Percentiles rank a stretch among this genome's conserved stretches.
Conservation (phyloP, 2,329 filamentous ascomycete species). For the Penicillium sp. region DNA sequence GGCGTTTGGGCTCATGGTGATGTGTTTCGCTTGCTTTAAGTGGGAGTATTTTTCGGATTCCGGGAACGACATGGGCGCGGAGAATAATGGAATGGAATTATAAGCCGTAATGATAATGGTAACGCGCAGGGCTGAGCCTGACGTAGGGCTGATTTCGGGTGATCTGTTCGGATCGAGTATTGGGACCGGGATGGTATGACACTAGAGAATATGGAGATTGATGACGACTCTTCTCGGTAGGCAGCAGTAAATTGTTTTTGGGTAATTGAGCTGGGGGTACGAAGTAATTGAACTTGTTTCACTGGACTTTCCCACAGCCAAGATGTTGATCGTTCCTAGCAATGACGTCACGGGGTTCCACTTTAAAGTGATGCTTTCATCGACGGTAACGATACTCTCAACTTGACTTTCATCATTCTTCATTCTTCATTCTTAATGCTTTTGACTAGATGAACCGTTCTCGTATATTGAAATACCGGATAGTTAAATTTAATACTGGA, state of each 20-base stretch:
- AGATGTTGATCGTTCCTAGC: slow-evolving; percentile 9
- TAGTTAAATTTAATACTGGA: neutral
- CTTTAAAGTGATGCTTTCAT: neutral
- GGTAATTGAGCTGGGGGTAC: slow-evolving; percentile 15
- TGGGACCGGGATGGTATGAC: slow-evolving; percentile 8
- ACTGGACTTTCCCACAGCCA: neutral
- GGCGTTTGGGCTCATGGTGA: slow-evolving; percentile 8
- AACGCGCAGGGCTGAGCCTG: slow-evolving; percentile 20
- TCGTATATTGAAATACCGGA: neutral
- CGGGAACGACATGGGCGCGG: neutral
- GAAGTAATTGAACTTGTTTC: slow-evolving; percentile 16
- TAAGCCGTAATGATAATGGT: neutral
- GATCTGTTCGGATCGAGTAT: neutral
- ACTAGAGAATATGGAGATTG: neutral
- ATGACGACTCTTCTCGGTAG: neutral
- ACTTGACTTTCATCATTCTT: too few species aligned
- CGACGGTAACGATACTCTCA: neutral
- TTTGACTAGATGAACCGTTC: neutral
- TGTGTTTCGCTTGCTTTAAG: neutral
- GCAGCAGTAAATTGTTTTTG: slow-evolving; percentile 9
- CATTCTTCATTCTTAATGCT: too few species aligned
- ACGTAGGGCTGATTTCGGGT: slow-evolving; percentile 22
- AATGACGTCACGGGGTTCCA: slow-evolving; percentile 21
- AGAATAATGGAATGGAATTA: neutral
- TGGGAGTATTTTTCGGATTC: neutral